phyloP scores from a whole-genome alignment of 768 basidiomycete genomes.

The Crucibulum laeve region DNA sequence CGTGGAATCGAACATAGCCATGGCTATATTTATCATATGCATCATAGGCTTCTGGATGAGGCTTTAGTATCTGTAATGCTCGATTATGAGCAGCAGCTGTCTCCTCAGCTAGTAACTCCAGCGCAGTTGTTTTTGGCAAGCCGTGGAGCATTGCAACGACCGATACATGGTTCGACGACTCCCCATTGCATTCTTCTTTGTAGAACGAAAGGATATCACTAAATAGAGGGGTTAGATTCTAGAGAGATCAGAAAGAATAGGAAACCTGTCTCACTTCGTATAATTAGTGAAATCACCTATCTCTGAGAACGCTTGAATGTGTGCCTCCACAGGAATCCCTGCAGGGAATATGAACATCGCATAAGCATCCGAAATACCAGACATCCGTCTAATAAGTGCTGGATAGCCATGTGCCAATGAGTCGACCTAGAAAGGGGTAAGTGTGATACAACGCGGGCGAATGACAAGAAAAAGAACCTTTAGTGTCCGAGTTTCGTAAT shows the following conservation, averaged over 20 bases:
- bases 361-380: neutral
- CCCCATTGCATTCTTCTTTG: constrained; percentile 2
- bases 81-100: neutral
- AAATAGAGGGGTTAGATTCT: neutral
- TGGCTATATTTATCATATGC: neutral
- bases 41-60: constrained; percentile 2
- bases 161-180: neutral
- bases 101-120: neutral
- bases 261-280: neutral
- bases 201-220: constrained; percentile 3
- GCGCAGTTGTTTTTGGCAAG: neutral
- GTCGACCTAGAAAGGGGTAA: neutral
- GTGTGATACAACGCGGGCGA: neutral
- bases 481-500: constrained; percentile 22
- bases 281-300: neutral
- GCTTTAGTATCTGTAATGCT: neutral
- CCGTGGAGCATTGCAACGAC: neutral
- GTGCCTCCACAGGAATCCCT: neutral
- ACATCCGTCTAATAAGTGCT: neutral
- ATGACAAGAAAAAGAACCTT: constrained; percentile 9
- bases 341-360: neutral
- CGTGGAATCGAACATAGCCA: neutral
- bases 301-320: neutral
- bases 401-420: neutral
- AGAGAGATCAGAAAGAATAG: neutral